Base-by-base conservation (phyloP, 2,329 filamentous ascomycete genomes). In the Clonostachys rosea region DNA sequence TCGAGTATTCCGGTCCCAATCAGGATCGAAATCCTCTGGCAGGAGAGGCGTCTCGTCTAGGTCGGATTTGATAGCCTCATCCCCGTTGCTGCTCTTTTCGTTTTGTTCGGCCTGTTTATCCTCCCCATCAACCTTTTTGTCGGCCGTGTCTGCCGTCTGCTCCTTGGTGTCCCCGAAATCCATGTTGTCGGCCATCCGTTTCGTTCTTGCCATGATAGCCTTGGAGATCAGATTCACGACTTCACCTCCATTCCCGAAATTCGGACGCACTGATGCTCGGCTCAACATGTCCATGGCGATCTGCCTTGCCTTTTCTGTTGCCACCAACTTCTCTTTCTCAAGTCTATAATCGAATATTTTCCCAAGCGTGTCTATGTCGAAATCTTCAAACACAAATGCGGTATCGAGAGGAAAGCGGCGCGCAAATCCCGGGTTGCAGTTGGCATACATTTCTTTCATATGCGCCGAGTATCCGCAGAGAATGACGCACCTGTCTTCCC, bases 401-500 rank as follows among this genome's bases (percentile, higher is more conserved):
- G 70, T 65, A 3, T 72, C 69, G 0, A 83, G 56, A 0, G 75
- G 76, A 50, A 86, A 86, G 6, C 82, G 67, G 39, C 81, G 66
- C 3, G 64, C 66, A 1, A 86, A 66, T 2, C 82, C 83, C 1
- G 79, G 79, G 49, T 85, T 85, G 44, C 73, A 71, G 42, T 80
- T 77, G 12, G 76, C 74, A 48, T 84, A 79, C 78, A 86, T 84
- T 2, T 74, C 64, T 41, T 72, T 64, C 73, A 86, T 80, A 52
- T 79, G 64, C 3, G 79, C 72, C 41, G 79, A 69, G 60, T 86
- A 86, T 0, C 83, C 83, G 1, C 84, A 63, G 0, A 86, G 66
- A 0, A 86, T 65, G 0, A 86, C 77, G 50, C 81, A 86, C 17
- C 80, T 70, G 58, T 86, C 79, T 44, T 85, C 81, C 0, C 80